These are phyloP conservation scores for Apium graveolens DNA, from an alignment of 129 eudicot genomes.

Conservation along the genomic window DNA sequence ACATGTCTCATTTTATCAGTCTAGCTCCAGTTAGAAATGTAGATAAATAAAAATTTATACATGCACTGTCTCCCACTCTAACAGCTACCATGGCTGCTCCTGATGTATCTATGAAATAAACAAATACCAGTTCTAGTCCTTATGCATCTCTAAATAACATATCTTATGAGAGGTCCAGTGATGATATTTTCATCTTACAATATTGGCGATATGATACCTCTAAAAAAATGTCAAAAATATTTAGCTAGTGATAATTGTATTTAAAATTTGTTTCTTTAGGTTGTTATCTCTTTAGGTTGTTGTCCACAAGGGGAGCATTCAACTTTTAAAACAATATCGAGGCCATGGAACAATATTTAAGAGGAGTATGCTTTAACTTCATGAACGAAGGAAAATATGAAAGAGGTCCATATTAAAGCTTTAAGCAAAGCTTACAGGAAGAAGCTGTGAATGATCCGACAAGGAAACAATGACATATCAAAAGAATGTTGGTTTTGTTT, in stretches of 20 bases:
- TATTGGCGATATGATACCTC: conserved; percentile 98
- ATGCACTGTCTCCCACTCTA: conserved; percentile 96
- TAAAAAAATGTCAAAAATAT: conserved; percentile 55
- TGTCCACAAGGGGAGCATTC: conserved; percentile 84
- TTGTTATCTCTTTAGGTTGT: no score
- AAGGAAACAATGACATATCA: conserved; percentile 50
- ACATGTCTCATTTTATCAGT: conserved; percentile 90
- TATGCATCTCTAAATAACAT: conserved; percentile 31
- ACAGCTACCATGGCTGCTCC: conserved; percentile 79
- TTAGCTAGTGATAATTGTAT: conserved; percentile 70
- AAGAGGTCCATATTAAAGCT: conserved; percentile 77
- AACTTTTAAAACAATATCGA: conserved; percentile 74
- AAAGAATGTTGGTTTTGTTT: conserved; percentile 98
- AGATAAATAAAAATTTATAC: conserved; percentile 90
- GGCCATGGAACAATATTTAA: conserved; percentile 76
- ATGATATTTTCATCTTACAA: conserved; percentile 51
- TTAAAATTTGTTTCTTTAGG: conserved; percentile 79
- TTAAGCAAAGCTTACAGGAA: conserved; percentile 73
- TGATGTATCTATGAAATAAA: conserved; percentile 60
- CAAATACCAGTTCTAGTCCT: conserved; percentile 83
- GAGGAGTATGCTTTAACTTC: conserved; percentile 95
- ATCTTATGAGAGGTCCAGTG: conserved; percentile 35
- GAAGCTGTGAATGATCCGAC: conserved; percentile 40
- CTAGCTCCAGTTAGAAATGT: conserved; percentile 86
- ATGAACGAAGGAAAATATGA: conserved; percentile 95